phyloP scores from a whole-genome alignment of 169 alveolate species.

The Plasmodium sp. region DNA sequence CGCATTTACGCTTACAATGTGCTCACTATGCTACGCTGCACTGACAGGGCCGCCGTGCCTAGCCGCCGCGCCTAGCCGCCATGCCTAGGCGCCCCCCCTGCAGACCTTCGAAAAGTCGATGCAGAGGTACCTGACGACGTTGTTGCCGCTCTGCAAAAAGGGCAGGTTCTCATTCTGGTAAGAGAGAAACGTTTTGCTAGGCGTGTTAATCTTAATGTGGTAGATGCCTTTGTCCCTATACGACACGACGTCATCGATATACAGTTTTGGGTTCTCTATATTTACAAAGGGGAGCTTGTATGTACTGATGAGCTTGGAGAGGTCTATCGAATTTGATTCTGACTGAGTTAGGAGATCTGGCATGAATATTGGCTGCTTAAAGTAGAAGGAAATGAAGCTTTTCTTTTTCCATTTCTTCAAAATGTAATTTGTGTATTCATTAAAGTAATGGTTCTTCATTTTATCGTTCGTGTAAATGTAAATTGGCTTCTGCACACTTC shows the following conservation, averaged over 20 bases:
- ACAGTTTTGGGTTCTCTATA: slow-evolving; percentile 26
- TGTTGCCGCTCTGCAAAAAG: slow-evolving; percentile 13
- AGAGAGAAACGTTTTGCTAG: slow-evolving; percentile 32
- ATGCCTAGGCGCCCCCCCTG: background rate
- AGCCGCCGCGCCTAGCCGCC: background rate
- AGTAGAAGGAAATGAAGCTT: slow-evolving; percentile 59
- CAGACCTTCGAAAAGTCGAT: slow-evolving; percentile 38
- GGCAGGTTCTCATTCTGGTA: slow-evolving; percentile 50
- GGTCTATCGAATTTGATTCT: slow-evolving; percentile 2
- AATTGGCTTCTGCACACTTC: slow-evolving; percentile 42
- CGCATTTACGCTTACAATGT: background rate
- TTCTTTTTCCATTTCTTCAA: slow-evolving; percentile 66
- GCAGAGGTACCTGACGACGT: slow-evolving; percentile 30
- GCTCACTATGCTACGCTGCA: background rate
- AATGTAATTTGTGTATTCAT: slow-evolving; percentile 60
- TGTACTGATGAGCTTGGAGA: slow-evolving; percentile 3
- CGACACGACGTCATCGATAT: slow-evolving; percentile 41
- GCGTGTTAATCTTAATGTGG: slow-evolving; percentile 49
- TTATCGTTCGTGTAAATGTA: slow-evolving; percentile 61
- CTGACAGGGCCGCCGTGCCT: background rate
- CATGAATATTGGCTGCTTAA: slow-evolving; percentile 41
- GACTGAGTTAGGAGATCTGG: slow-evolving; percentile 21
- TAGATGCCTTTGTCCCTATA: slow-evolving; percentile 29
- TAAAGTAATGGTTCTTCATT: slow-evolving; percentile 69
- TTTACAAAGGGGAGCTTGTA: slow-evolving; percentile 50